These are phyloP conservation scores for Oropetium thomaeum DNA, from an alignment of 176 grass and related monocot species.

Conservation along the genomic window DNA sequence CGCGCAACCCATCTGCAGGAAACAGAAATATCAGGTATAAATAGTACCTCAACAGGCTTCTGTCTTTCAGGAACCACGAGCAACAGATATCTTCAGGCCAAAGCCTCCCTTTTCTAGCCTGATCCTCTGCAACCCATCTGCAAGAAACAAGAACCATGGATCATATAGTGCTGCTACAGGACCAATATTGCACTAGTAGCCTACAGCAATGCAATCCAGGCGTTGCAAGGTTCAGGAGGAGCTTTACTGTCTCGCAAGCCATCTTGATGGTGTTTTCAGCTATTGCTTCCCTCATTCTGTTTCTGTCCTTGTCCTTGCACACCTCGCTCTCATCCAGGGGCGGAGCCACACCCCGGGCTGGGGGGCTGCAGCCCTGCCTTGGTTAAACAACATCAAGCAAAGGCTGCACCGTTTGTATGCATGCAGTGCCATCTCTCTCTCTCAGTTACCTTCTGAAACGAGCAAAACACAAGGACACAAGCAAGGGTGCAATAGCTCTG, in stretches of 20 bases:
- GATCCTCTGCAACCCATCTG: not conserved
- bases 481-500: too few relatives aligned
- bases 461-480: too few relatives aligned
- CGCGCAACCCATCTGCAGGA: not conserved
- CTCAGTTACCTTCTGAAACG: too few relatives aligned
- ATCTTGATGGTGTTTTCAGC: not conserved
- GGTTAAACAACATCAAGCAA: too few relatives aligned
- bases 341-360: too few relatives aligned
- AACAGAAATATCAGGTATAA: not conserved
- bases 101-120: not conserved
- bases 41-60: constrained; percentile 4
- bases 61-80: not conserved
- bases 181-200: not conserved
- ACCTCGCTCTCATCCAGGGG: not conserved
- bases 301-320: not conserved
- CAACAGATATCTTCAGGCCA: not conserved
- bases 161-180: constrained; percentile 24
- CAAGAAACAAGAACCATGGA: constrained; percentile 13
- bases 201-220: not conserved
- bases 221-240: not conserved
- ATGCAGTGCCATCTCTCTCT: too few relatives aligned
- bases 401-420: too few relatives aligned
- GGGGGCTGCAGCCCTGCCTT: too few relatives aligned
- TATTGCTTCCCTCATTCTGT: not conserved
- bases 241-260: not conserved